Conservation (phyloP, 345 rosid species). For the Eucalyptus sp. region DNA sequence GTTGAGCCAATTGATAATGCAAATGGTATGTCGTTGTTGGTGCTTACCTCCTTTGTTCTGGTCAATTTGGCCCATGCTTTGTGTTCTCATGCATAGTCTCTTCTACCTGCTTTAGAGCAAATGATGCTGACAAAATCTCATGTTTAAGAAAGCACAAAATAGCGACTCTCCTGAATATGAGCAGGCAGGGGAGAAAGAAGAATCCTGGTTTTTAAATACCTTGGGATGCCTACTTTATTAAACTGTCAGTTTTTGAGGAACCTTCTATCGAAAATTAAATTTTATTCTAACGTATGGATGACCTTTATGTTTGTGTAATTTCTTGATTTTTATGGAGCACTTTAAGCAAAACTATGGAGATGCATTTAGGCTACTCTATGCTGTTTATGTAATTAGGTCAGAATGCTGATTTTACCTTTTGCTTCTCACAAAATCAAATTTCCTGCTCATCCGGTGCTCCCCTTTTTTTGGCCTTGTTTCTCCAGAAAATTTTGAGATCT, state of each 20-base stretch:
- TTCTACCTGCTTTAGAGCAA: background rate
- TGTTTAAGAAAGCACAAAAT: background rate
- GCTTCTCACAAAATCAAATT: background rate
- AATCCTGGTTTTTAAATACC: background rate
- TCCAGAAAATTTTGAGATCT: background rate
- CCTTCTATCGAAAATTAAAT: background rate
- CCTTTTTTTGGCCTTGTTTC: background rate
- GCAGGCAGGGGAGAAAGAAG: background rate
- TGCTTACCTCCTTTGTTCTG: background rate
- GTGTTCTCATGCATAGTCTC: background rate
- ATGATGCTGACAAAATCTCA: background rate
- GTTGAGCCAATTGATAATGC: constrained; percentile 96
- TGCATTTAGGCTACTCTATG: background rate
- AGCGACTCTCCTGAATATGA: background rate
- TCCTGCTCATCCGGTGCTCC: background rate
- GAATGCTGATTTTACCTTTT: background rate
- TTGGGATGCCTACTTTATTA: background rate
- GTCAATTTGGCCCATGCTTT: background rate
- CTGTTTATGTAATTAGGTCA: background rate
- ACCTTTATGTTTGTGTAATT: background rate
- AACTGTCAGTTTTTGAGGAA: background rate
- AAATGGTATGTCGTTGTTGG: constrained; percentile 34
- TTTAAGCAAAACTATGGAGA: background rate
- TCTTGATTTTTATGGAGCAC: background rate
- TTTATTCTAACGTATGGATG: background rate